Evolutionary conservation across 148 eudicot genomes (phyloP).

Genomic region (Chenopodium album): DNA sequence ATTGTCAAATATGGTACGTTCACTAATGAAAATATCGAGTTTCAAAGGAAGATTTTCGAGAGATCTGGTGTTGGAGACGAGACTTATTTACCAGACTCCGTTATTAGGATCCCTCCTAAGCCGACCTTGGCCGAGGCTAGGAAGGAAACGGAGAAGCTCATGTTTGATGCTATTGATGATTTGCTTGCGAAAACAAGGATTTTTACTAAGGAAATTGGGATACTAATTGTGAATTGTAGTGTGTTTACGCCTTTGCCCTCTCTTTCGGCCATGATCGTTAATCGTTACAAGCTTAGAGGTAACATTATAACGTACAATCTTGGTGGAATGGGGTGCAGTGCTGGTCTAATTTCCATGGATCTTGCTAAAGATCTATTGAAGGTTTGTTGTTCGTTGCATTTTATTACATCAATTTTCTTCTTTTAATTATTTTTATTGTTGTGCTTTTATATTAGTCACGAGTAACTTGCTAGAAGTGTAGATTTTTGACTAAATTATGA

Average conservation of each 20-base stretch:
- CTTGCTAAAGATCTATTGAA: constrained; percentile 42
- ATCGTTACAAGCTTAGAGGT: constrained; percentile 42
- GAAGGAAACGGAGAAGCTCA: constrained; percentile 33
- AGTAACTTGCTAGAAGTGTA: no score
- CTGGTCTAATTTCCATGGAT: constrained; percentile 39
- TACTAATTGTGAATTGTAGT: constrained; percentile 40
- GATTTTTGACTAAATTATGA: no score
- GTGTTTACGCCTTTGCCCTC: constrained; percentile 42
- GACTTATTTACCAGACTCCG: constrained; percentile 28
- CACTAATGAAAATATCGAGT: constrained; percentile 32
- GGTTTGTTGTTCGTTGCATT: constrained; percentile 18
- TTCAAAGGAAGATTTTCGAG: constrained; percentile 40
- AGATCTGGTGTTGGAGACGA: constrained; percentile 37
- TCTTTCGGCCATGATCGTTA: constrained; percentile 40
- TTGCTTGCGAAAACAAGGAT: constrained; percentile 34
- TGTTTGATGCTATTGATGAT: constrained; percentile 39
- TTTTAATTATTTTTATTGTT: no score
- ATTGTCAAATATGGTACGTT: constrained; percentile 31
- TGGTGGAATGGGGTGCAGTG: constrained; percentile 52
- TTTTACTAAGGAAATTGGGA: constrained; percentile 28
- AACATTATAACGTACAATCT: constrained; percentile 36
- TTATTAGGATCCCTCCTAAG: constrained; percentile 28
- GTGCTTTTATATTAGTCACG: no score
- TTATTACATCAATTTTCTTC: no score
- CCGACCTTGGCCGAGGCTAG: constrained; percentile 29